Evolutionary conservation across 1,284 basidiomycete species (phyloP).

Genomic region (Sporisorium reilianum): DNA sequence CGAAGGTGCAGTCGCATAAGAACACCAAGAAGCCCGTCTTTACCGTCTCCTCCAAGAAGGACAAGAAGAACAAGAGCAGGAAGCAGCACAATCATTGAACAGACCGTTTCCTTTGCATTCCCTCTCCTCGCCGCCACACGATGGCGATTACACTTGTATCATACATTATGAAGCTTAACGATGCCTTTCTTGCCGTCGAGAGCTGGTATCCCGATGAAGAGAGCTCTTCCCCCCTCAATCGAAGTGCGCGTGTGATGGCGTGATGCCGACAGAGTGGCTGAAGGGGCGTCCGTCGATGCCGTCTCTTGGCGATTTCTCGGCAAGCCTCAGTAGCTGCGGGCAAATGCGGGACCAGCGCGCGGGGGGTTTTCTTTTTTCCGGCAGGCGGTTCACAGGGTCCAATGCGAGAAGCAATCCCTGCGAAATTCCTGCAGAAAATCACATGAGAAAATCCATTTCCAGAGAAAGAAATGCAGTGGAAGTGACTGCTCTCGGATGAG

Average conservation of each 20-base stretch:
- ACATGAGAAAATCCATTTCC: not conserved
- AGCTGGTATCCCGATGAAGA: not conserved
- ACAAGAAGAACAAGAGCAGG: not conserved
- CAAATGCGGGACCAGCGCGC: not conserved
- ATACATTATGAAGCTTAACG: no score
- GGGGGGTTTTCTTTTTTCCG: no score
- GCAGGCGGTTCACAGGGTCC: not conserved
- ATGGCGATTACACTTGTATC: not conserved
- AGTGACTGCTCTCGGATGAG: not conserved
- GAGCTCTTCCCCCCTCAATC: no score
- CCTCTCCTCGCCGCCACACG: not conserved
- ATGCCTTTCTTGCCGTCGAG: not conserved
- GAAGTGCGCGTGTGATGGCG: not conserved
- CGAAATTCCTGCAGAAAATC: not conserved
- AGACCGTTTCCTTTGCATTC: no score
- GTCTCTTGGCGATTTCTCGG: not conserved
- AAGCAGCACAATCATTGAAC: not conserved
- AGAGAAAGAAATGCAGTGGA: not conserved
- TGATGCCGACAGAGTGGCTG: not conserved
- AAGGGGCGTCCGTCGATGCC: no score
- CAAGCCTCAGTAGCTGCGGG: no score
- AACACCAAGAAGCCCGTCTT: not conserved
- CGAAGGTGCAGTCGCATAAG: not conserved
- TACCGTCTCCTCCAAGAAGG: not conserved
- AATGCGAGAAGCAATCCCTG: not conserved